Conservation (phyloP, 208 protist genomes). For the Crithidia fasciculata region DNA sequence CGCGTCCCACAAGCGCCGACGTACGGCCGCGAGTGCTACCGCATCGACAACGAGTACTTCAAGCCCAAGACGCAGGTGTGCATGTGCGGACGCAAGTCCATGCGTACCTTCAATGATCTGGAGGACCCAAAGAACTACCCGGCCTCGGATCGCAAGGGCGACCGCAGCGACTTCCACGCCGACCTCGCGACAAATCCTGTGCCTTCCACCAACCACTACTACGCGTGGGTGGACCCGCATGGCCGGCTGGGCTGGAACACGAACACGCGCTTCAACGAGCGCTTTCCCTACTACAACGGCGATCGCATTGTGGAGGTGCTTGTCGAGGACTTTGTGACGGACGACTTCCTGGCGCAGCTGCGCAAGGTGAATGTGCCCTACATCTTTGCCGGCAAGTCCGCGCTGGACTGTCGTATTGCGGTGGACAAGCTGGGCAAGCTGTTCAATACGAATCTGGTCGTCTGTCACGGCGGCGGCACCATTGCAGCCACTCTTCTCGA, state of each 20-base stretch:
- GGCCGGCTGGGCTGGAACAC: constrained; percentile 17
- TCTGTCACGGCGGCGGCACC: constrained; percentile 27
- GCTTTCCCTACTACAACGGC: constrained; percentile 32
- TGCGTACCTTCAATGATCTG: constrained; percentile 7
- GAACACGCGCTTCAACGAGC: constrained; percentile 10
- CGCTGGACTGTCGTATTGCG: constrained; percentile 22
- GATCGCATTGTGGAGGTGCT: constrained; percentile 30
- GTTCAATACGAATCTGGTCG: constrained; percentile 21
- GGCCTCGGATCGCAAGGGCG: constrained; percentile 1
- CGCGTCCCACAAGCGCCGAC: not conserved
- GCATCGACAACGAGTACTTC: constrained; percentile 20
- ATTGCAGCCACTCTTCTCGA: constrained; percentile 25
- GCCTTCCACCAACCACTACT: constrained; percentile 15
- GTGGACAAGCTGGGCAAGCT: constrained; percentile 23
- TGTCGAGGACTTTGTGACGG: constrained; percentile 26
- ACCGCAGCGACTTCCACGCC: constrained; percentile 29
- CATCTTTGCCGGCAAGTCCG: constrained; percentile 33
- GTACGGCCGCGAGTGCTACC: constrained; percentile 11
- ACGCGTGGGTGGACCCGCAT: constrained; percentile 25
- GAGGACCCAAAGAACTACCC: constrained; percentile 15
- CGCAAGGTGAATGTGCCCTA: constrained; percentile 27
- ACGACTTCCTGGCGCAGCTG: constrained; percentile 29
- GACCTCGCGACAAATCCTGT: constrained; percentile 17
- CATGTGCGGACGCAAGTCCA: constrained; percentile 21
- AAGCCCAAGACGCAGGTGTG: constrained; percentile 13